Base-by-base conservation (phyloP, 2,329 filamentous ascomycete genomes). In the Fusarium multiceps region DNA sequence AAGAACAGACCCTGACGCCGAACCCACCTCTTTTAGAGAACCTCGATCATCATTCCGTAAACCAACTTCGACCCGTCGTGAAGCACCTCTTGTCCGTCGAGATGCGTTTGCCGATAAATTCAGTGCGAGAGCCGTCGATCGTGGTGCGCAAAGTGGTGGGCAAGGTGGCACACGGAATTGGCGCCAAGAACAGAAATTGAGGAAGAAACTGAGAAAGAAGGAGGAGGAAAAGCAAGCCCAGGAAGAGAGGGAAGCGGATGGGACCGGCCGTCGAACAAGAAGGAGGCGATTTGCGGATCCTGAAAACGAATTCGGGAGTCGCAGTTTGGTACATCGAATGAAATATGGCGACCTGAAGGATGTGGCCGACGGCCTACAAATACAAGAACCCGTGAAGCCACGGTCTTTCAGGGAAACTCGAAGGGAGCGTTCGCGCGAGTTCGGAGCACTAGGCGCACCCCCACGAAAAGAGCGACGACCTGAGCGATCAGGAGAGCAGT, bases 261-360 rank as follows among this genome's bases (percentile, higher is more conserved):
- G 79, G 10, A 77, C 75, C 4, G 78, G 78, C 18, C 79, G 80
- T 6, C 81, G 83, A 72, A 82, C 86, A 8, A 82, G 87, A 45
- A 79, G 80, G 48, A 82, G 84, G 34, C 82, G 87, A 7, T 89
- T 89, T 72, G 78, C 84, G 50, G 83, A 89, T 62, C 82, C 84
- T 1, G 78, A 82, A 3, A 80, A 77, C 20, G 66, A 74, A 2
- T 87, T 88, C 72, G 88, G 87, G 20, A 87, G 87, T 77, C 82
- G 78, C 47, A 89, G 87, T 68, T 65, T 88, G 18, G 87, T 89
- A 4, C 88, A 87, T 57, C 80, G 85, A 71, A 74, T 86, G 62
- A 87, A 86, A 72, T 80, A 82, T 55, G 86, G 84, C 6, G 71
- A 73, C 16, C 68, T 78, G 11, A 79, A 76, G 49, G 72, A 78